Percentiles rank a stretch among this genome's conserved stretches.
Conservation (phyloP, 148 eudicot species). For the Cornus controversa region DNA sequence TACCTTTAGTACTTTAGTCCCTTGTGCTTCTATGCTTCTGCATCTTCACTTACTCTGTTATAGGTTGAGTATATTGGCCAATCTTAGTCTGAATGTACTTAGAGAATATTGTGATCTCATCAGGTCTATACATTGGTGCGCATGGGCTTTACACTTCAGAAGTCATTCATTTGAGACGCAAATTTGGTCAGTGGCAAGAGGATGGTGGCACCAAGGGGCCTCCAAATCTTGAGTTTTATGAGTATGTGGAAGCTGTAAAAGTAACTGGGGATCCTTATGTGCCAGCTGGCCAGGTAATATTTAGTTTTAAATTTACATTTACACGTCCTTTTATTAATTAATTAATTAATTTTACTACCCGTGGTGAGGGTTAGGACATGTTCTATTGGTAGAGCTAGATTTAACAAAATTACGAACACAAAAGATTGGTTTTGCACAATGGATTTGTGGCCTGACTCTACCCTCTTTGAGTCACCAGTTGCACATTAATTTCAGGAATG, state of each 20-base stretch:
- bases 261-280: constrained; percentile 95
- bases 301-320: neutral
- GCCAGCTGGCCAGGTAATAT: constrained; percentile 91
- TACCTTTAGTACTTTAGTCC: constrained; percentile 1
- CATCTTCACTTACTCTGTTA: neutral
- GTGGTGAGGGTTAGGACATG: neutral
- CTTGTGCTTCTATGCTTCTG: neutral
- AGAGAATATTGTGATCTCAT: constrained; percentile 10
- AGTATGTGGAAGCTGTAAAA: constrained; percentile 95
- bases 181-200: constrained; percentile 91
- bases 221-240: constrained; percentile 76
- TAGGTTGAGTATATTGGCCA: neutral
- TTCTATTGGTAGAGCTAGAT: neutral
- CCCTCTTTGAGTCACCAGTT: no score
- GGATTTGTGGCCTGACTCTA: no score
- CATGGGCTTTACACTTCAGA: constrained; percentile 80
- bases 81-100: neutral
- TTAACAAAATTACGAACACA: no score
- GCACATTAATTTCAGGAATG: no score
- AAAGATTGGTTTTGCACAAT: no score
- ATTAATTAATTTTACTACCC: neutral
- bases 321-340: neutral
- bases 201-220: constrained; percentile 45
- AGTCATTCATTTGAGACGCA: constrained; percentile 85
- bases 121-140: constrained; percentile 85